Base-by-base conservation (phyloP, 2,329 filamentous ascomycete species). In the Lecanicillium sp. region DNA sequence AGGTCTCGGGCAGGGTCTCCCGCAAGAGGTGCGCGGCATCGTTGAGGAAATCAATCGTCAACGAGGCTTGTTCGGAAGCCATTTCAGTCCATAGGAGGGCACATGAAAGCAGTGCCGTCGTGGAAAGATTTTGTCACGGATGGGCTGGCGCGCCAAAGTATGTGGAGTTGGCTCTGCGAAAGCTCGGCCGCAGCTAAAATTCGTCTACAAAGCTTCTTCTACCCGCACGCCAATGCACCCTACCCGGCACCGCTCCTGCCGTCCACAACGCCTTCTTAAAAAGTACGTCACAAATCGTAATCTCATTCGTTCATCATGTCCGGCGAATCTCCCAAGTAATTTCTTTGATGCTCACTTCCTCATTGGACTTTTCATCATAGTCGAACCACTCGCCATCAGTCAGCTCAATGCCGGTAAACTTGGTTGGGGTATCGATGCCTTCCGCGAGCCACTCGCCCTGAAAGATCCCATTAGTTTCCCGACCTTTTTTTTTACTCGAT, bases 341-440 rank as follows among this genome's bases (percentile, higher is more conserved):
- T 20, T 92, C 86, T 58, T 87, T 90, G 58, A 96, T 88, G 60
- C 86, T 92, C 33, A 96, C 89, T 61, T 97, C 89, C 36, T 94
- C 87, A 1, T 82, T 74, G 1, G 86, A 75, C 68, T 97, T 96
- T 64, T 97, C 89, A 50, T 97, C 89, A 54, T 97, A 98, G 52
- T 97, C 90, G 61, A 84, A 98, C 92, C 92, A 98, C 53, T 98
- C 92, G 18, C 86, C 90, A 19, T 98, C 92, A 0, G 70, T 69
- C 40, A 98, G 64, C 49, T 97, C 89, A 39, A 97, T 84, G 5
- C 65, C 78, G 0, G 77, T 71, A 55, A 98, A 98, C 52, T 87
- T 85, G 29, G 85, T 92, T 9, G 71, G 73, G 0, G 87, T 88
- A 14, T 96, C 89, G 13, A 74, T 44, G 3, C 89, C 92, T 33